Evolutionary conservation across 1,284 basidiomycete species (phyloP), one percentile per base, ranked within the genome.

Genomic region (Ustilago crameri): DNA sequence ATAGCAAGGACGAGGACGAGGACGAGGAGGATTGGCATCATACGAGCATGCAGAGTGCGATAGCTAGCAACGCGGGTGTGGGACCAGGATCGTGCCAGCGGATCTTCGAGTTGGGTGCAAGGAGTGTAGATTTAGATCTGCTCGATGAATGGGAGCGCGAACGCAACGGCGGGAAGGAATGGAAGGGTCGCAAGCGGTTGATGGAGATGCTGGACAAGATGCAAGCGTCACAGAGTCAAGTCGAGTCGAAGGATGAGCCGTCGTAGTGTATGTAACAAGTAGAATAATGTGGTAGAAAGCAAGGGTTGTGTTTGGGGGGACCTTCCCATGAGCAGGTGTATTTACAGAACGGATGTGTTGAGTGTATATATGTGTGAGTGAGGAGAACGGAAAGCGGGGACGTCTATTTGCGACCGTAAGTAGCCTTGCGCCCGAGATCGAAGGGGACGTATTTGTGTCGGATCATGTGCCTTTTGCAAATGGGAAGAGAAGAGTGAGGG

Each of bases 381-480:
- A 27, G 24, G 17, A 30, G 20, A 20, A n/a, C n/a, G 34, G 18
- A 5, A 30, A 27, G 41, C 18, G 17, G 44, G 30, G 22, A 35
- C 12, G 14, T 60, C 38, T 73, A 78, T 43, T 63, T 68, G 41
- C 74, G 64, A 24, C 76, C 76, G 43, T 78, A 78, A 41, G 62
- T 57, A 14, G 74, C 87, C 85, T 95, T 95, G 75, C 92, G 89
- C 17, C 93, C 93, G 71, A 95, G 87, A 81, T 95, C 93, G 84
- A 93, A 95, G 34, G 93, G 93, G 55, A 95, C 75, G 62, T 85
- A 85, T 84, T 92, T 93, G 87, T 98, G 97, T 85, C 95, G 95
- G 87, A 96, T 92, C 95, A 98, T 98, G 85, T 98, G 95, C 80
- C 93, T 95, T 82, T 10, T 42, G 49, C 58, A 41, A 40, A 56